Evolutionary conservation across 495 filamentous ascomycete species (phyloP).

Genomic region (Diplogelasinospora grovesii): DNA sequence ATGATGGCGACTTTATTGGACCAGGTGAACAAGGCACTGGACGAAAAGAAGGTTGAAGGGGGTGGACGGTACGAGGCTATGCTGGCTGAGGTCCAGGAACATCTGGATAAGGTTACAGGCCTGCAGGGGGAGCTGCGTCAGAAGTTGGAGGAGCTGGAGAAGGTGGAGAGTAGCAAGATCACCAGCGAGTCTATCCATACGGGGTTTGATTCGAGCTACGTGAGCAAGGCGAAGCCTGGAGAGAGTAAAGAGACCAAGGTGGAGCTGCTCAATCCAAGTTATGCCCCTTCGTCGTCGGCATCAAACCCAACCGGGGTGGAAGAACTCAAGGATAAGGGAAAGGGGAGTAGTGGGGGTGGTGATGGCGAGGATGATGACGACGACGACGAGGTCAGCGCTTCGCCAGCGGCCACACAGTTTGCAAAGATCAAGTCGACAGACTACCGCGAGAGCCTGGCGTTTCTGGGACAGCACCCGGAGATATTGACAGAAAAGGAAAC

Average conservation of each 20-base stretch:
- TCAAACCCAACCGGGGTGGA: background rate
- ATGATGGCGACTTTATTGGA: conserved; percentile 93
- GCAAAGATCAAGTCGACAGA: conserved; percentile 68
- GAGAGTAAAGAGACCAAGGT: conserved; percentile 46
- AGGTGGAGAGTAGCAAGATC: conserved; percentile 82
- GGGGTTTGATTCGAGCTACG: conserved; percentile 80
- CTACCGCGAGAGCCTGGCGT: conserved; percentile 65
- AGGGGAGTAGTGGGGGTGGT: background rate
- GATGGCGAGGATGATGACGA: conserved; percentile 50
- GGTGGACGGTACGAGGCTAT: conserved; percentile 64
- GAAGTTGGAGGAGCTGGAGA: conserved; percentile 76
- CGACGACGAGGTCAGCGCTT: conserved; percentile 68
- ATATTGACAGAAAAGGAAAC: conserved; percentile 84
- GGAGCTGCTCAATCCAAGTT: conserved; percentile 76
- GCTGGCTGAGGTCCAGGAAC: conserved; percentile 64
- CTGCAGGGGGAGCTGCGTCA: conserved; percentile 66
- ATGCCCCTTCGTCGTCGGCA: conserved; percentile 18
- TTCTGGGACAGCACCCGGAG: conserved; percentile 65
- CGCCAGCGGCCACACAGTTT: conserved; percentile 69
- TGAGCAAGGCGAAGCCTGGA: conserved; percentile 53
- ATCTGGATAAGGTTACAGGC: conserved; percentile 67
- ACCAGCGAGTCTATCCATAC: conserved; percentile 87
- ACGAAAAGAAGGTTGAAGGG: conserved; percentile 50
- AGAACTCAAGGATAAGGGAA: too few relatives aligned
- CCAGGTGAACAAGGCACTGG: conserved; percentile 85